Evolutionary conservation across 768 basidiomycete species (phyloP).

Genomic region (Kwoniella shandongensis): DNA sequence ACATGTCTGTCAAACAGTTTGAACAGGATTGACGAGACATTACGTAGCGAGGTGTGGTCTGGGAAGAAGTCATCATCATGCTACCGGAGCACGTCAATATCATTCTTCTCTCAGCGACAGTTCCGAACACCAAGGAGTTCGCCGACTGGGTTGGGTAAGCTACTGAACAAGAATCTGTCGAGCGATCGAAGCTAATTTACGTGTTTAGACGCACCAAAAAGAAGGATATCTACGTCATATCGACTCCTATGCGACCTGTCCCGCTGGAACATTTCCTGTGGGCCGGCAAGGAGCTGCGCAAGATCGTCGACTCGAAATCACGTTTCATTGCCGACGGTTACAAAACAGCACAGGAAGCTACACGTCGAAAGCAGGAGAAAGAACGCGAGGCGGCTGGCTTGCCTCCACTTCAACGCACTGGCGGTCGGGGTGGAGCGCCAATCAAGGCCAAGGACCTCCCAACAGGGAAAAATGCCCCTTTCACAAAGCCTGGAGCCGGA

Average conservation of each 20-base stretch:
- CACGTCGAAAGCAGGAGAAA: slow-evolving; percentile 93
- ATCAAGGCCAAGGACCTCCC: slow-evolving; percentile 49
- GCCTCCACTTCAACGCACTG: slow-evolving; percentile 77
- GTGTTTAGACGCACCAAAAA: slow-evolving; percentile 85
- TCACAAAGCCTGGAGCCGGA: slow-evolving; percentile 43
- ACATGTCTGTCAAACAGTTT: not conserved
- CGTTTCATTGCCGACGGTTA: slow-evolving; percentile 74
- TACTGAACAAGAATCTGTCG: not conserved
- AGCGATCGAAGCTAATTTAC: slow-evolving; percentile 3
- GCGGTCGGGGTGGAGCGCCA: slow-evolving; percentile 71
- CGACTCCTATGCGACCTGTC: slow-evolving; percentile 91
- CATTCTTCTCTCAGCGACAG: slow-evolving; percentile 93
- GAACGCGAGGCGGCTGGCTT: slow-evolving; percentile 94
- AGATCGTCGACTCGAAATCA: slow-evolving; percentile 82
- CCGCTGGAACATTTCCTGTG: slow-evolving; percentile 96
- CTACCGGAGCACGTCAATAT: slow-evolving; percentile 97
- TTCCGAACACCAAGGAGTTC: slow-evolving; percentile 96
- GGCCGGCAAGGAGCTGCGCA: slow-evolving; percentile 87
- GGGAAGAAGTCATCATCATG: slow-evolving; percentile 99
- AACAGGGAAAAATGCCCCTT: slow-evolving; percentile 43
- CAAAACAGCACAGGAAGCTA: slow-evolving; percentile 82
- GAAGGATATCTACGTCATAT: slow-evolving; percentile 99
- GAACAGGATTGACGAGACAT: not conserved
- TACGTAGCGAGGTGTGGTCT: slow-evolving; percentile 88
- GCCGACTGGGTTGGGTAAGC: slow-evolving; percentile 98